Evolutionary conservation across 202 grass and related monocot genomes (phyloP), one percentile per base, ranked within the genome.

Genomic region (Zoysia matrella): DNA sequence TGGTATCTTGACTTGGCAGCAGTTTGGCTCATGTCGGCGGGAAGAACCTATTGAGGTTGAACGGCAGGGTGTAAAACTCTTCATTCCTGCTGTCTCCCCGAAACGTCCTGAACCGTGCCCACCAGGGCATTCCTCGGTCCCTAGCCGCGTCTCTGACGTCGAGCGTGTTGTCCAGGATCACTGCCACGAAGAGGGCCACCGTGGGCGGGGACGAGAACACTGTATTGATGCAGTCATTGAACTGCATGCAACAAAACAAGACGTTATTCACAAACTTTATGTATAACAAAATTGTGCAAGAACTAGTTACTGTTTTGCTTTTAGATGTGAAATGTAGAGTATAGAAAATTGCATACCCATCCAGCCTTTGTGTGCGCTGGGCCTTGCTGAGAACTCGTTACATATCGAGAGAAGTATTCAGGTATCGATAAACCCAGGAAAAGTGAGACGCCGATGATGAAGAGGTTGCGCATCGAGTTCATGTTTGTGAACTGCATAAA

Each of bases 61-160:
- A 98, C 2, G 92, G 96, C 46, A 98, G 71, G n/a, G 86, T 91
- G 61, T 98, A 98, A 81, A 98, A 98, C 85, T 98, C 96, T 57
- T 95, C 87, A 0, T 98, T 98, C 76, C 92, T 81, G 53, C 85
- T 90, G 47, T 98, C 96, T 0, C 96, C 22, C 22, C 22, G 22
- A 30, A 30, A 30, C 22, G 22, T 30, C 22, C 22, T 30, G 22
- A 30, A 30, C 2, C 88, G 82, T 0, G 73, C 85, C 96, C 96
- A 98, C 95, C 95, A 98, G 13, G 83, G 74, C 96, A 98, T 98
- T n/a, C 96, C 96, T 14, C 96, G 74, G 77, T 98, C 96, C 22
- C 47, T 79, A 0, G 82, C 82, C 0, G 92, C 74, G 0, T 91
- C 90, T 79, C 82, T 88, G 52, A 93, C 84, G 15, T 98, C 89